Evolutionary conservation across 2,329 filamentous ascomycete genomes (phyloP).

Genomic region (Capronia americana): DNA sequence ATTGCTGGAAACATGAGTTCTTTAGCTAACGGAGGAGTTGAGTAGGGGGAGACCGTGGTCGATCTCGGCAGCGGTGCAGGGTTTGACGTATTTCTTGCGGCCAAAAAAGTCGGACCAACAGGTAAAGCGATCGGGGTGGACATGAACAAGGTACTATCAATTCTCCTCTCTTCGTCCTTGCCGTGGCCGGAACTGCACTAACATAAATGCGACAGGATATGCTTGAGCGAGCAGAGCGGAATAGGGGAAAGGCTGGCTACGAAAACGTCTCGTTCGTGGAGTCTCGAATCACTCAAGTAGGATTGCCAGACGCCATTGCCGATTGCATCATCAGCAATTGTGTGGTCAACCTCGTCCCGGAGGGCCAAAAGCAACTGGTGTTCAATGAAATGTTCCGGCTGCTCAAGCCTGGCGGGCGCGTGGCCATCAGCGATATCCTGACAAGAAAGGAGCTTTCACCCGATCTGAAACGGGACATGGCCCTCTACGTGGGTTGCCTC

Average conservation of each 20-base stretch:
- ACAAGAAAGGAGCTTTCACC: constrained; percentile 48
- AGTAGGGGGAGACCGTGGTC: constrained; percentile 60
- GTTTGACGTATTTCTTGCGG: constrained; percentile 54
- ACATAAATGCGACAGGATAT: too few species aligned
- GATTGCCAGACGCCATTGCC: constrained; percentile 50
- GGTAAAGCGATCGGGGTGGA: constrained; percentile 19
- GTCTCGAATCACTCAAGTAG: constrained; percentile 58
- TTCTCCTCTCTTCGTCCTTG: background rate
- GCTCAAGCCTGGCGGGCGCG: constrained; percentile 62
- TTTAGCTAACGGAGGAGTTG: constrained; percentile 3
- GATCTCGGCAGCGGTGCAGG: constrained; percentile 65
- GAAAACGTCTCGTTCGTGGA: constrained; percentile 53
- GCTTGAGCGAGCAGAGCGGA: too few species aligned
- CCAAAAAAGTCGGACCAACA: background rate
- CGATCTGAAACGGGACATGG: constrained; percentile 56
- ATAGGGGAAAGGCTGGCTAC: constrained; percentile 3
- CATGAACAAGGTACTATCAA: constrained; percentile 2
- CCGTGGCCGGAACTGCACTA: too few species aligned
- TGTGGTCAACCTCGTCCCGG: constrained; percentile 65
- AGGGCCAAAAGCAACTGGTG: constrained; percentile 58
- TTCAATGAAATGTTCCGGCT: constrained; percentile 66
- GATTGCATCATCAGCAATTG: constrained; percentile 70
- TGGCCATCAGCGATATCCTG: constrained; percentile 67
- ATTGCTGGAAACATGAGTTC: constrained; percentile 1
- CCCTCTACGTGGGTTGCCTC: constrained; percentile 66